Evolutionary conservation across 1,139 yeast genomes (phyloP), one percentile per base, ranked within the genome.

Genomic region (Suhomyces guaymorum): DNA sequence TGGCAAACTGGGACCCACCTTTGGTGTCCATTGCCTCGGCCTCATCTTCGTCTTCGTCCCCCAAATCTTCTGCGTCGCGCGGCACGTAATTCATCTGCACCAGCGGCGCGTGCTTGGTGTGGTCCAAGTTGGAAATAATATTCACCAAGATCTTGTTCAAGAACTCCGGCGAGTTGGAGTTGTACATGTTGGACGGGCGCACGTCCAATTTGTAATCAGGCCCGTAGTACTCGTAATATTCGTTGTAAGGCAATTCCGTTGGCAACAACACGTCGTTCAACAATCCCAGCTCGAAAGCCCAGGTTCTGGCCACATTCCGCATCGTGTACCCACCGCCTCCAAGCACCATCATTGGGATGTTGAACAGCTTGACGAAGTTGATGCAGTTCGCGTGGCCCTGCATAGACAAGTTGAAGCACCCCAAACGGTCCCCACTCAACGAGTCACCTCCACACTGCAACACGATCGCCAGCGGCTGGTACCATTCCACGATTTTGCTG

Each of bases 271-370:
- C 83, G 51, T 88, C 86, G 51, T 87, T 90, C 47, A 90, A 70
- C 37, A 92, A 66, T 13, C 97, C 96, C 2, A 96, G 83, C 64
- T 92, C 98, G 57, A 75, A 90, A 26, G 96, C 80, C 98, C 98
- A 92, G 5, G 96, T 82, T 52, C 97, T 73, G 21, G 96, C 89
- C 27, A 92, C 98, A 57, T 92, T 92, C 59, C 97, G 75, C 82
- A 92, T 92, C 15, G 97, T 92, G 61, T 92, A 92, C 21, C 98
- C 98, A 51, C 98, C 98, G 36, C 98, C 98, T 26, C 98, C 98
- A 14, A 92, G 74, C 15, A 90, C 95, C 72, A 92, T 73, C 70
- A 88, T 75, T 7, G 97, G 98, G 33, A 89, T 68, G 33, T 88
- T 87, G 57, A 90, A 87, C 23, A 87, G 78, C 59, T 88, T 88